phyloP scores from a whole-genome alignment of 305 asterid genomes.

The Fraxinus paxiana region DNA sequence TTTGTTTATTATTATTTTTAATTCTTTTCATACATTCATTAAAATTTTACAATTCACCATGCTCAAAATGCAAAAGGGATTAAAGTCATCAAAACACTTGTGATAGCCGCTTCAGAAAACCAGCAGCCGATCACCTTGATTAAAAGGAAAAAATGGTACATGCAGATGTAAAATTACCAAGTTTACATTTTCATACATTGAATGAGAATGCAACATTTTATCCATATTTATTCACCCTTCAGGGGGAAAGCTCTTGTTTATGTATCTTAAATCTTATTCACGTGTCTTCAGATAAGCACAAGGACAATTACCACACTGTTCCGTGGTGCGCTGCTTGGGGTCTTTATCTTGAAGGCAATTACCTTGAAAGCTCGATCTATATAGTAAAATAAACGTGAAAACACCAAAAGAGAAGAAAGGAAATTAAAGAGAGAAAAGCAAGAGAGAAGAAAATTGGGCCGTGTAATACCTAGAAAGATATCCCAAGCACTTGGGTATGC shows the following conservation, averaged over 20 bases:
- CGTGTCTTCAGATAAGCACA: not conserved
- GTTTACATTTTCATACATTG: not conserved
- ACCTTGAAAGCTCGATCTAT: slow-evolving; percentile 71
- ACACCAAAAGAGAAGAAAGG: not conserved
- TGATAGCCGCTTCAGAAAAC: not conserved
- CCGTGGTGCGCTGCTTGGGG: slow-evolving; percentile 66
- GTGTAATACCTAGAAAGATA: slow-evolving; percentile 59
- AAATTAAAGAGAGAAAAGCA: not conserved
- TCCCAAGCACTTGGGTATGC: slow-evolving; percentile 77
- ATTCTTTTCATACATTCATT: not conserved
- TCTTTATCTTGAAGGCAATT: slow-evolving; percentile 78
- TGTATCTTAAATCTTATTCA: not conserved
- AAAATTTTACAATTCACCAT: not conserved
- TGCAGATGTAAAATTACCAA: not conserved
- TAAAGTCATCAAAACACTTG: not conserved
- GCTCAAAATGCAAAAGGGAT: not conserved
- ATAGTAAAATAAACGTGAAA: slow-evolving; percentile 17
- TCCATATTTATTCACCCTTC: not conserved
- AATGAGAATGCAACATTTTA: not conserved
- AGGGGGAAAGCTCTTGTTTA: not conserved
- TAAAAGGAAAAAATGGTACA: not conserved
- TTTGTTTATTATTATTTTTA: not conserved
- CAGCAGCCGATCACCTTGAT: not conserved
- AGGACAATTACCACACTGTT: slow-evolving; percentile 63
- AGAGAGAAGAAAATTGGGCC: slow-evolving; percentile 5